Evolutionary conservation across 2,329 filamentous ascomycete species (phyloP), one percentile per base, ranked within the genome.

Genomic region (Calonectria pauciramosa): DNA sequence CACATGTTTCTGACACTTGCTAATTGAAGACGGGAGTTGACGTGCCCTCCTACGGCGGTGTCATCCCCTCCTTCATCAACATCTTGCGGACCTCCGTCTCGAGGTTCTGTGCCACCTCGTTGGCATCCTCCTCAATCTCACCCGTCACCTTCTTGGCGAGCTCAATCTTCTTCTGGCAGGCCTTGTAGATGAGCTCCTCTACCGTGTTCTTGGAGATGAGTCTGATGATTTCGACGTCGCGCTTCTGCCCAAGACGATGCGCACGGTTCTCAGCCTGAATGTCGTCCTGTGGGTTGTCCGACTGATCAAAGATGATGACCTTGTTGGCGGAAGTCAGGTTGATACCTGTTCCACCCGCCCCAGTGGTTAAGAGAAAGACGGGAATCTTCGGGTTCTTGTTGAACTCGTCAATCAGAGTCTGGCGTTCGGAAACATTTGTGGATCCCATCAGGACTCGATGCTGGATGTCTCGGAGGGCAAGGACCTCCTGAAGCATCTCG

Each of bases 231-330:
- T 99, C 96, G 1, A 99, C 97, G 44, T 96, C 94, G 20, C 95
- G 90, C 36, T 91, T 96, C 87, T 99, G 97, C 0, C 97, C 97
- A 11, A 99, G 95, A 18, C 97, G 94, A 86, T 99, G 97, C 0
- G 97, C 97, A 23, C 97, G 93, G 84, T 99, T 99, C 88, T 99
- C 97, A 0, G 97, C 97, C 84, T 99, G 97, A n/a, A 98, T 93
- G 82, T 99, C 97, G 79, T 99, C 96, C 83, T 99, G 97, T 0
- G 97, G 97, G 80, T 99, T 99, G 87, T 98, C 98, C n/a, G 93
- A 95, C 77, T 94, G 94, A 85, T 99, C 97, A 83, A 99, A 98
- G 81, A 99, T 97, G 85, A 99, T 92, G 79, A 99, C 96, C 86
- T 98, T 99, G 88, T 99, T 99, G 6, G 97, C 97, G 44, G 94